These are phyloP conservation scores for Metschnikowia gelsemii DNA, from an alignment of 805 yeast genomes.

Conservation along the genomic window DNA sequence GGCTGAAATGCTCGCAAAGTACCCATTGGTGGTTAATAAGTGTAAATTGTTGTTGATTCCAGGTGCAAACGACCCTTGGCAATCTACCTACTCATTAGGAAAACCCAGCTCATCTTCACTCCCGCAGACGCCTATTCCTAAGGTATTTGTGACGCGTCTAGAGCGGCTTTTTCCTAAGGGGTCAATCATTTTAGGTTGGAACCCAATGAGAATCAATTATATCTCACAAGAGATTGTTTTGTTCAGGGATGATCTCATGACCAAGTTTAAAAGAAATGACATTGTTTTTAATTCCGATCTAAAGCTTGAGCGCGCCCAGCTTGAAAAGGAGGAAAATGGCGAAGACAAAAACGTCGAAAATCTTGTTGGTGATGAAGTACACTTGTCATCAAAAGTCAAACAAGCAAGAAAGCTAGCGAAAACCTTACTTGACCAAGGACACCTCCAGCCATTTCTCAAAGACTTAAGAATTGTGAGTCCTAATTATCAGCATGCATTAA, in stretches of 20 bases:
- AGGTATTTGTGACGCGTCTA: conserved; percentile 65
- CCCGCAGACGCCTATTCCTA: conserved; percentile 74
- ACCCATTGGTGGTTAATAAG: conserved; percentile 49
- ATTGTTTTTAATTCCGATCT: conserved; percentile 50
- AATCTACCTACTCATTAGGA: conserved; percentile 65
- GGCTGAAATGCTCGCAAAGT: conserved; percentile 61
- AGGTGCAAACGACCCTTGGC: conserved; percentile 95
- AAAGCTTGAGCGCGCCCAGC: conserved; percentile 28
- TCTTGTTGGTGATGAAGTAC: conserved; percentile 21
- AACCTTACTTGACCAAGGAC: conserved; percentile 85
- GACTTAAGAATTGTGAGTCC: conserved; percentile 63
- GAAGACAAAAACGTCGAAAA: conserved; percentile 24
- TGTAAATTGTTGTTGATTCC: conserved; percentile 75
- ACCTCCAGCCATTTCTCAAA: conserved; percentile 73
- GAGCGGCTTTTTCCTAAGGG: conserved; percentile 43
- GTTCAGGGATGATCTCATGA: conserved; percentile 69
- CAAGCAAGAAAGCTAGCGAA: conserved; percentile 73
- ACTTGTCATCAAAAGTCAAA: conserved; percentile 44
- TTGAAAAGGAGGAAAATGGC: conserved; percentile 22
- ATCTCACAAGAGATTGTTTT: conserved; percentile 80
- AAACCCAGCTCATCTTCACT: conserved; percentile 32
- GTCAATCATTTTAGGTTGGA: conserved; percentile 48
- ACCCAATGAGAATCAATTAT: conserved; percentile 78
- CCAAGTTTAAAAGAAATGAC: conserved; percentile 68
- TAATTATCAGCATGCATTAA: conserved; percentile 65